phyloP scores from a whole-genome alignment of 768 basidiomycete species.

The Pilatotrama ljubarskyi region DNA sequence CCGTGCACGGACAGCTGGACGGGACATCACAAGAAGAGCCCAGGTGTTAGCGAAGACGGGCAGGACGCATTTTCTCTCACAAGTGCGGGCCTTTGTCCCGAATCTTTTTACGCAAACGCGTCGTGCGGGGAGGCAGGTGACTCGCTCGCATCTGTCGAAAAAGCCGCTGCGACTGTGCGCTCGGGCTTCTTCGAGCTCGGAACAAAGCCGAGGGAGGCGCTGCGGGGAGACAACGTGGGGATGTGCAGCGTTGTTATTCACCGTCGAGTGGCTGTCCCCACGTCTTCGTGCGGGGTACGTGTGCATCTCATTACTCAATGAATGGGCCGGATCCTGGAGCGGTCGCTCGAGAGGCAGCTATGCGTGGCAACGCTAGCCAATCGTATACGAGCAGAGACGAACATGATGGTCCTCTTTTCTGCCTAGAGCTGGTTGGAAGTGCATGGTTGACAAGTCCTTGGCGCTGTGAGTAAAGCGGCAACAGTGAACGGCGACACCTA shows the following conservation, averaged over 20 bases:
- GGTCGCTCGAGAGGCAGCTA: not conserved
- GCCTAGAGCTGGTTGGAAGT: too few species aligned
- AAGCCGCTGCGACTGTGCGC: conserved; percentile 6
- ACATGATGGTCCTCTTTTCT: too few species aligned
- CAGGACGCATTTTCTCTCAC: conserved; percentile 10
- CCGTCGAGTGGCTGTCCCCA: conserved; percentile 2
- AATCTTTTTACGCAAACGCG: conserved; percentile 8
- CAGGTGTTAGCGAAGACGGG: not conserved
- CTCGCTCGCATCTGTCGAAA: not conserved
- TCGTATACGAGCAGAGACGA: too few species aligned
- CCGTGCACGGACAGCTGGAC: not conserved
- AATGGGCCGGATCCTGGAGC: not conserved
- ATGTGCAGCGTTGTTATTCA: conserved; percentile 5
- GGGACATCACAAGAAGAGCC: not conserved
- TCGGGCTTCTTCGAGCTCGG: not conserved
- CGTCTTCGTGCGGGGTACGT: conserved; percentile 5
- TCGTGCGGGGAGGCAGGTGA: conserved; percentile 8
- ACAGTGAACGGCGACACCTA: too few species aligned
- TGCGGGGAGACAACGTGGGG: conserved; percentile 5
- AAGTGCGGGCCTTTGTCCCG: conserved; percentile 9
- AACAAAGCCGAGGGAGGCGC: not conserved
- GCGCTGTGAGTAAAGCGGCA: not conserved
- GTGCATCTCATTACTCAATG: conserved; percentile 8
- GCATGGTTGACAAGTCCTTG: not conserved
- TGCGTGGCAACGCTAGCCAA: too few species aligned